Conservation (phyloP, 2,329 filamentous ascomycete genomes). For the Verticillium alfalfae region DNA sequence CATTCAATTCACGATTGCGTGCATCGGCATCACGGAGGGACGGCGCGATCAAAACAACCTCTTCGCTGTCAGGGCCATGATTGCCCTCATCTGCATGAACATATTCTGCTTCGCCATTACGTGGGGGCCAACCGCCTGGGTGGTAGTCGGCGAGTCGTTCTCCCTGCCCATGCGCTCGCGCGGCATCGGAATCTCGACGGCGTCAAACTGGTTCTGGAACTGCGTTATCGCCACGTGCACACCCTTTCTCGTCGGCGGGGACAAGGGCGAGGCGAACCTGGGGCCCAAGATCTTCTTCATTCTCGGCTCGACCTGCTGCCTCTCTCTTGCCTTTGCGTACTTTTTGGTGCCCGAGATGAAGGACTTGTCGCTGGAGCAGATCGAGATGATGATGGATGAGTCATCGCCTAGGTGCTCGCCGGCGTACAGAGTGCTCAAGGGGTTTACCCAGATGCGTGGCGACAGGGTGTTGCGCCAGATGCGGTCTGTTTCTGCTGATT, state of each 20-base stretch:
- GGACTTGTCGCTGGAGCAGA: conserved; percentile 67
- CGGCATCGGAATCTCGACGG: conserved; percentile 65
- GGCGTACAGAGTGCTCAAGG: not conserved
- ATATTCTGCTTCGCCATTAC: conserved; percentile 76
- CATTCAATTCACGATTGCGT: conserved; percentile 65
- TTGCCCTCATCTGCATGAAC: conserved; percentile 73
- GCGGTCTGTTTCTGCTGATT: not conserved
- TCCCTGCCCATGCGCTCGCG: conserved; percentile 68
- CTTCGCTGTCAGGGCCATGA: conserved; percentile 32
- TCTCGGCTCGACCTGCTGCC: conserved; percentile 55
- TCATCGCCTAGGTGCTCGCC: not conserved
- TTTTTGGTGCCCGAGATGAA: conserved; percentile 67
- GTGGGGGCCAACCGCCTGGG: conserved; percentile 67
- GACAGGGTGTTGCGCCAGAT: not conserved
- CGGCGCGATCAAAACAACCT: conserved; percentile 32
- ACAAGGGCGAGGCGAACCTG: conserved; percentile 36
- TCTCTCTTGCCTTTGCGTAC: conserved; percentile 50
- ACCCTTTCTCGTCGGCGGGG: conserved; percentile 61
- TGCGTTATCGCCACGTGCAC: conserved; percentile 56
- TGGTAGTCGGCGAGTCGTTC: conserved; percentile 71
- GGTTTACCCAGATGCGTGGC: not conserved
- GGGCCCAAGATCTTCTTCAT: conserved; percentile 48
- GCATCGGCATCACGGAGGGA: conserved; percentile 35
- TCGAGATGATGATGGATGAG: conserved; percentile 53
- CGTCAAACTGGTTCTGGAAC: conserved; percentile 73